Evolutionary conservation across 2,329 filamentous ascomycete genomes (phyloP).

Genomic region (Domatiomyces globalis): DNA sequence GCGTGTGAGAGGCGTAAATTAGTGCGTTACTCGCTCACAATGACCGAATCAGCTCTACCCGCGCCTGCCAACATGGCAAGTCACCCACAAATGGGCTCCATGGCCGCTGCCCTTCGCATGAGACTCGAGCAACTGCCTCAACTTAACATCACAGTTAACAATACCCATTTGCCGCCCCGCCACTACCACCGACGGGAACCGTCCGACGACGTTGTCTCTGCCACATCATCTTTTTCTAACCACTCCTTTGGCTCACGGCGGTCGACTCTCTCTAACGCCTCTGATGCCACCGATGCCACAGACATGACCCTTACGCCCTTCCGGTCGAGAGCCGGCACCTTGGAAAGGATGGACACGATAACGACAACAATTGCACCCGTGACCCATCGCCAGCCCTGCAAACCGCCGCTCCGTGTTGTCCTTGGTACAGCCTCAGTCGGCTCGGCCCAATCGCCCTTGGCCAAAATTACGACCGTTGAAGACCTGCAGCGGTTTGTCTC

Average conservation of each 20-base stretch:
- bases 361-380: slow-evolving; percentile 4
- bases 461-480: slow-evolving; percentile 19
- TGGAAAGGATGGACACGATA: slow-evolving; percentile 13
- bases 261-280: slow-evolving; percentile 8
- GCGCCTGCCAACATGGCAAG: slow-evolving; percentile 12
- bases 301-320: slow-evolving; percentile 16
- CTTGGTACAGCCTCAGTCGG: slow-evolving; percentile 20
- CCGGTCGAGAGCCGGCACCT: slow-evolving; percentile 17
- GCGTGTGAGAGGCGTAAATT: not conserved
- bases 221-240: slow-evolving; percentile 14
- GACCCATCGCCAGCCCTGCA: slow-evolving; percentile 7
- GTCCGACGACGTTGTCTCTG: slow-evolving; percentile 11
- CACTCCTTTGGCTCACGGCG: slow-evolving; percentile 11
- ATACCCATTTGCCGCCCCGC: slow-evolving; percentile 9
- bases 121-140: slow-evolving; percentile 14
- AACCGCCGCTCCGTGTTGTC: slow-evolving; percentile 17
- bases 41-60: slow-evolving; percentile 11
- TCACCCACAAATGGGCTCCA: slow-evolving; percentile 14
- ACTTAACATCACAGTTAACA: slow-evolving; percentile 12
- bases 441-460: slow-evolving; percentile 16
- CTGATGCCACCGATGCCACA: slow-evolving; percentile 17
- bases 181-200: slow-evolving; percentile 6
- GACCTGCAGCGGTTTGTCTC: slow-evolving; percentile 16
- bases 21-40: not conserved
- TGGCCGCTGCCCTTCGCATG: slow-evolving; percentile 16